Evolutionary conservation across 1,284 basidiomycete species (phyloP).

Genomic region (Leccinum fuscescens): DNA sequence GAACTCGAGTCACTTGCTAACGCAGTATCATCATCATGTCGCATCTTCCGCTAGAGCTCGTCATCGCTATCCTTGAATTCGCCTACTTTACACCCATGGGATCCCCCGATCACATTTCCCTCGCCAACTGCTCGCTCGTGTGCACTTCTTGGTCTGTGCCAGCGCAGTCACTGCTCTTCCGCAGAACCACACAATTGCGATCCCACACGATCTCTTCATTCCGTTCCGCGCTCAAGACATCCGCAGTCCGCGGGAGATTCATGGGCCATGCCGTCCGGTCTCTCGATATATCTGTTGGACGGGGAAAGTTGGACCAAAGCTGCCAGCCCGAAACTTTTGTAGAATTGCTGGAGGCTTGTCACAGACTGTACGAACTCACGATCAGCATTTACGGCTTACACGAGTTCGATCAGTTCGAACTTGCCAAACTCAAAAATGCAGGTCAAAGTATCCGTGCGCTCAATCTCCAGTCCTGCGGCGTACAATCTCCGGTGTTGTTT

Average conservation of each 20-base stretch:
- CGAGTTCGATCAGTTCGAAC: conserved; percentile 26
- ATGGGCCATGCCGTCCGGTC: conserved; percentile 23
- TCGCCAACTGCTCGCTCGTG: conserved; percentile 38
- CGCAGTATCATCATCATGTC: conserved; percentile 11
- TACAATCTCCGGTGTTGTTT: conserved; percentile 46
- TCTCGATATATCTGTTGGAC: conserved; percentile 24
- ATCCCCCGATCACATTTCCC: conserved; percentile 34
- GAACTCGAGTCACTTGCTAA: background rate
- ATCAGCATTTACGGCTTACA: conserved; percentile 32
- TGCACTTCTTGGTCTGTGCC: conserved; percentile 38
- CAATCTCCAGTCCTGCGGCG: conserved; percentile 36
- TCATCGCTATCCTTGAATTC: conserved; percentile 42
- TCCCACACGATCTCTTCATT: conserved; percentile 12
- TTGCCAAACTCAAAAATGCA: conserved; percentile 27
- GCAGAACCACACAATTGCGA: conserved; percentile 21
- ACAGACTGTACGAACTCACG: conserved; percentile 40
- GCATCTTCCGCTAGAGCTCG: conserved; percentile 40
- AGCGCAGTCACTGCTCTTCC: conserved; percentile 45
- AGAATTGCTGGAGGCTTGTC: conserved; percentile 33
- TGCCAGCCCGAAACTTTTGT: conserved; percentile 23
- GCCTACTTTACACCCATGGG: conserved; percentile 35
- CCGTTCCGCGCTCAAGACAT: conserved; percentile 15
- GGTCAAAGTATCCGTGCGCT: conserved; percentile 37
- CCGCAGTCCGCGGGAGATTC: conserved; percentile 14
- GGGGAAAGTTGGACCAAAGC: background rate